phyloP scores from a whole-genome alignment of 2,329 filamentous ascomycete genomes.

The Claviceps maximensis region DNA sequence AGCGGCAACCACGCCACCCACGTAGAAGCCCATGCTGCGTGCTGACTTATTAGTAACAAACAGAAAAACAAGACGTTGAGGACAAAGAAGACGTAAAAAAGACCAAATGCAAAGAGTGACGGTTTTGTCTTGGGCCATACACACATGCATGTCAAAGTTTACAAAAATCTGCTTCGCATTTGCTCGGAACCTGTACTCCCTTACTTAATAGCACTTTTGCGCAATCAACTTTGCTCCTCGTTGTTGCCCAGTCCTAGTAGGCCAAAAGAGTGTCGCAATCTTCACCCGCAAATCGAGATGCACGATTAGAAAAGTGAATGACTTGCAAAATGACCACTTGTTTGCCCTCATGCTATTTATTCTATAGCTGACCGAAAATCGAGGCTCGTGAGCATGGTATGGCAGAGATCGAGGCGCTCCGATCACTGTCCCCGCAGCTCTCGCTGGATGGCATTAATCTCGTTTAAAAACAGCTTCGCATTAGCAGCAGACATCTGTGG shows the following conservation, averaged over 20 bases:
- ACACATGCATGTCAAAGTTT: background rate
- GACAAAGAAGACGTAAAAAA: background rate
- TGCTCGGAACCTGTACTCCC: background rate
- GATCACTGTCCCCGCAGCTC: constrained; percentile 30
- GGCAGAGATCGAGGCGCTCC: background rate
- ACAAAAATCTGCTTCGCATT: background rate
- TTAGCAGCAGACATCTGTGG: constrained; percentile 39
- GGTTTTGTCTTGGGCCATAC: background rate
- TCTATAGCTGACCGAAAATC: background rate
- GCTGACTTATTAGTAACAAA: background rate
- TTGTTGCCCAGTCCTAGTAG: too few relatives aligned
- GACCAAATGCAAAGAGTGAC: background rate
- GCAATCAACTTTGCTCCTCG: too few relatives aligned
- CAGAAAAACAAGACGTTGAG: background rate
- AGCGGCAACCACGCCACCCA: too few relatives aligned
- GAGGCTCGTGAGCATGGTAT: background rate
- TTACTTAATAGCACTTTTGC: too few relatives aligned
- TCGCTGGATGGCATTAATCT: constrained; percentile 35
- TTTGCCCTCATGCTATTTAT: background rate
- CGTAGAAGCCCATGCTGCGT: too few relatives aligned
- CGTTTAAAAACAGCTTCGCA: constrained; percentile 37
- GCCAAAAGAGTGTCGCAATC: background rate
- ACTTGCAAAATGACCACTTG: background rate
- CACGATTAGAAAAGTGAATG: background rate
- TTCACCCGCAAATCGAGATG: too few relatives aligned